These are phyloP conservation scores for Vigna hirtella DNA, from an alignment of 306 rosid species.

Conservation along the genomic window DNA sequence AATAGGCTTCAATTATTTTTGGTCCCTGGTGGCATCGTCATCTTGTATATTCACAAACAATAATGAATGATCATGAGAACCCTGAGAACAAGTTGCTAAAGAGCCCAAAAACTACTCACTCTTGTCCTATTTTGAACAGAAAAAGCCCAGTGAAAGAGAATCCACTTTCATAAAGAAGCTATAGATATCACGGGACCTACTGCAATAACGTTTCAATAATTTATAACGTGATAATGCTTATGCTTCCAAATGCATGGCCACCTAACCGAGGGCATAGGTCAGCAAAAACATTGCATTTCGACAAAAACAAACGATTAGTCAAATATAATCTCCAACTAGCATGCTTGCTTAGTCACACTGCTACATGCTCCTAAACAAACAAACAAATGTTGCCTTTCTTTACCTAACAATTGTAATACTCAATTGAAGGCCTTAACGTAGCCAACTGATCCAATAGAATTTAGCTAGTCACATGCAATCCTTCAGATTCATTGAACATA, in stretches of 20 bases:
- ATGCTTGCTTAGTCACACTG: slow-evolving; percentile 27
- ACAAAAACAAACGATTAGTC: slow-evolving; percentile 10
- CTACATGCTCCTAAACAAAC: background rate
- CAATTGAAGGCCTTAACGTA: background rate
- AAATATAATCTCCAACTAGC: slow-evolving; percentile 8
- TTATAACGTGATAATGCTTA: background rate
- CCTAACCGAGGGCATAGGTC: slow-evolving; percentile 24
- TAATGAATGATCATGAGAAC: background rate
- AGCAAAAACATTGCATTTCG: slow-evolving; percentile 33
- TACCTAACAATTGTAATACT: background rate
- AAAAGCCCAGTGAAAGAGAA: slow-evolving; percentile 5
- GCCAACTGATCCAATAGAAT: slow-evolving; percentile 34
- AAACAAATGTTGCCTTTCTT: slow-evolving; percentile 2
- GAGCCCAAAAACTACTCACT: background rate
- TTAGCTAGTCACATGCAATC: slow-evolving; percentile 41
- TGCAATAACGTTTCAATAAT: background rate
- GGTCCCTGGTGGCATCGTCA: background rate
- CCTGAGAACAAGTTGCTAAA: background rate
- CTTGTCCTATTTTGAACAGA: background rate
- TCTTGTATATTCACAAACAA: background rate
- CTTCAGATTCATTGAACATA: slow-evolving; percentile 42
- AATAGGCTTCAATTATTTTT: background rate
- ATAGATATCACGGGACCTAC: background rate
- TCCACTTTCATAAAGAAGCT: background rate
- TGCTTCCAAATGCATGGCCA: slow-evolving; percentile 15